Evolutionary conservation across 352 stramenopile species (phyloP).

Genomic region (Phytophthora cryptogea): DNA sequence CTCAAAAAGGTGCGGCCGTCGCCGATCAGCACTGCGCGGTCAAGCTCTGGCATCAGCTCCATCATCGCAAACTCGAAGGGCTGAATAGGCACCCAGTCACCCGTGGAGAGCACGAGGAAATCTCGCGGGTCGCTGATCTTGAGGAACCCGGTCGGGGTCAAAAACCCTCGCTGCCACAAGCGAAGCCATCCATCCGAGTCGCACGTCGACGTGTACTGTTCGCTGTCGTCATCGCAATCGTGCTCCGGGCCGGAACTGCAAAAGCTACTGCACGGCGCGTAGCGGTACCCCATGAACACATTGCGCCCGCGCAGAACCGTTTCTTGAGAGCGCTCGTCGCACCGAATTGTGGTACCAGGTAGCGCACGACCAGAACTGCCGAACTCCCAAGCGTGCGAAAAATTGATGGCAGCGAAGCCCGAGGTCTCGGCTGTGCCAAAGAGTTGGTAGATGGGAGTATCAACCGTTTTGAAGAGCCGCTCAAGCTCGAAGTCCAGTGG

Average conservation of each 20-base stretch:
- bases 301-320: slow-evolving; percentile 71
- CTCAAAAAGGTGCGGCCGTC: slow-evolving; percentile 74
- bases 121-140: slow-evolving; percentile 69
- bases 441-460: slow-evolving; percentile 82
- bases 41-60: slow-evolving; percentile 57
- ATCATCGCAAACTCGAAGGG: slow-evolving; percentile 65
- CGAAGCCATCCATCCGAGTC: slow-evolving; percentile 56
- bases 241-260: slow-evolving; percentile 7
- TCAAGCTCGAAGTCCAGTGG: slow-evolving; percentile 82
- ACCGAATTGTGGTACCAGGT: slow-evolving; percentile 57
- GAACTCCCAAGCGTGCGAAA: slow-evolving; percentile 73
- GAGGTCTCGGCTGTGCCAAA: slow-evolving; percentile 70
- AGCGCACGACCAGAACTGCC: slow-evolving; percentile 69
- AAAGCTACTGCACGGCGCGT: slow-evolving; percentile 5
- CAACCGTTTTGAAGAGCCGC: slow-evolving; percentile 82
- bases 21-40: slow-evolving; percentile 69
- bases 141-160: slow-evolving; percentile 76
- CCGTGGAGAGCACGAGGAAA: slow-evolving; percentile 76
- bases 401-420: slow-evolving; percentile 77
- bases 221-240: slow-evolving; percentile 14
- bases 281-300: slow-evolving; percentile 73
- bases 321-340: slow-evolving; percentile 66
- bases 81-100: slow-evolving; percentile 71
- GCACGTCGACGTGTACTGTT: slow-evolving; percentile 20
- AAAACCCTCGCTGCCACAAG: slow-evolving; percentile 58